These are phyloP conservation scores for Pythium aristosporum DNA, from an alignment of 352 stramenopile genomes.

Conservation along the genomic window DNA sequence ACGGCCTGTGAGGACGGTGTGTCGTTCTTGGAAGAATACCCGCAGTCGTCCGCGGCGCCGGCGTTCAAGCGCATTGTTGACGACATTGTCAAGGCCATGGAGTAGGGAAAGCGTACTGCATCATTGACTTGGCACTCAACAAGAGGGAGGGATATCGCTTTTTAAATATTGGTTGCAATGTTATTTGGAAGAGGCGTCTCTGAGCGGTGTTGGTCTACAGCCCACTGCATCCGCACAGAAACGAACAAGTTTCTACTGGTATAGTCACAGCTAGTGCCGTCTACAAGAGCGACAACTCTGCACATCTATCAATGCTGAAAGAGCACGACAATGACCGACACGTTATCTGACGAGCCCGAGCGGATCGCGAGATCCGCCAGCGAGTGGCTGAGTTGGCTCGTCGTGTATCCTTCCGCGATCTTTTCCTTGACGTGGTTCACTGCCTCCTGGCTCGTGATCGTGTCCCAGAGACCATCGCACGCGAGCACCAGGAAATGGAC, in stretches of 20 bases:
- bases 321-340: conserved; percentile 85
- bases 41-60: conserved; percentile 61
- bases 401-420: conserved; percentile 65
- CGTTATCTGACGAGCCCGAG: conserved; percentile 85
- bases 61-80: conserved; percentile 78
- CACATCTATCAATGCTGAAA: conserved; percentile 39
- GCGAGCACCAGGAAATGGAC: conserved; percentile 92
- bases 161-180: conserved; percentile 20
- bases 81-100: conserved; percentile 56
- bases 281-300: no score
- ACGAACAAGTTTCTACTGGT: no score
- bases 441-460: conserved; percentile 91
- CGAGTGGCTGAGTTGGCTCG: conserved; percentile 78
- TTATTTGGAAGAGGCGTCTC: conserved; percentile 7
- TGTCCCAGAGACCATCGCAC: conserved; percentile 93
- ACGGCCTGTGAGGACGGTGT: conserved; percentile 95
- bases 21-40: conserved; percentile 91
- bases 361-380: conserved; percentile 85
- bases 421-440: conserved; percentile 79
- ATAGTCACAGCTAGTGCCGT: no score
- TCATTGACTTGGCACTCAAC: no score
- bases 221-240: conserved; percentile 1
- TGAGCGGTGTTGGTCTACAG: neutral
- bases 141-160: conserved; percentile 6
- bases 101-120: conserved; percentile 25